Conservation (phyloP, 1,284 basidiomycete genomes). For the Leccinum subspadiceum region DNA sequence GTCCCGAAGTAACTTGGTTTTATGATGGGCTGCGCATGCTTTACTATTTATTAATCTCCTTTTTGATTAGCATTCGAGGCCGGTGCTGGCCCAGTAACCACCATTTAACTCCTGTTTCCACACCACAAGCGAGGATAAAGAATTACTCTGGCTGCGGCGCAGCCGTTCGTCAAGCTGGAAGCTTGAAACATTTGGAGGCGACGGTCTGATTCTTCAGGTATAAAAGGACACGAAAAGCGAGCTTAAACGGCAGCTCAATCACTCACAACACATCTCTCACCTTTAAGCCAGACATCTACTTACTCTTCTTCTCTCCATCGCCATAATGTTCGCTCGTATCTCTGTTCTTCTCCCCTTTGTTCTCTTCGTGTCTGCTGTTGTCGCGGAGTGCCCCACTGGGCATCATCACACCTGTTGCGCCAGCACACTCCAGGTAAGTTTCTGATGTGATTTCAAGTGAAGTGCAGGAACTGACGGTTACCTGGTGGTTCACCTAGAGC, state of each 20-base stretch:
- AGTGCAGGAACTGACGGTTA: not conserved
- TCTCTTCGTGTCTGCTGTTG: not conserved
- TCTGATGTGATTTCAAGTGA: not conserved
- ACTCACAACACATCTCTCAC: not conserved
- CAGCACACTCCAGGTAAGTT: not conserved
- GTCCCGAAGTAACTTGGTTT: too few relatives aligned
- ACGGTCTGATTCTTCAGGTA: not conserved
- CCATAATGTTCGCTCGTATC: not conserved
- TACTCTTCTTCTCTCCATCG: not conserved
- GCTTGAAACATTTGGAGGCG: not conserved
- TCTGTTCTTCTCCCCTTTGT: not conserved
- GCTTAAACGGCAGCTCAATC: not conserved
- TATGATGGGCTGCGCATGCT: too few relatives aligned
- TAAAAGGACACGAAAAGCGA: not conserved
- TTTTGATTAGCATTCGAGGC: not conserved
- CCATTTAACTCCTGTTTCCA: not conserved
- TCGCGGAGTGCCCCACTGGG: not conserved
- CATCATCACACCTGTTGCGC: not conserved
- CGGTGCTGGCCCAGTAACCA: not conserved
- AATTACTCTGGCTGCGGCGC: not conserved
- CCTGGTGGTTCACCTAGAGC: not conserved
- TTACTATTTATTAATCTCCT: not conserved
- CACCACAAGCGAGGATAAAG: not conserved
- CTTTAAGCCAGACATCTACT: not conserved
- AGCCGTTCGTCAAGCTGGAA: not conserved